A percentile compares a stretch with the other conserved stretches of the same genome.
These are phyloP conservation scores for Lachnellula occidentalis DNA, from an alignment of 2,329 filamentous ascomycete genomes.

Conservation along the genomic window DNA sequence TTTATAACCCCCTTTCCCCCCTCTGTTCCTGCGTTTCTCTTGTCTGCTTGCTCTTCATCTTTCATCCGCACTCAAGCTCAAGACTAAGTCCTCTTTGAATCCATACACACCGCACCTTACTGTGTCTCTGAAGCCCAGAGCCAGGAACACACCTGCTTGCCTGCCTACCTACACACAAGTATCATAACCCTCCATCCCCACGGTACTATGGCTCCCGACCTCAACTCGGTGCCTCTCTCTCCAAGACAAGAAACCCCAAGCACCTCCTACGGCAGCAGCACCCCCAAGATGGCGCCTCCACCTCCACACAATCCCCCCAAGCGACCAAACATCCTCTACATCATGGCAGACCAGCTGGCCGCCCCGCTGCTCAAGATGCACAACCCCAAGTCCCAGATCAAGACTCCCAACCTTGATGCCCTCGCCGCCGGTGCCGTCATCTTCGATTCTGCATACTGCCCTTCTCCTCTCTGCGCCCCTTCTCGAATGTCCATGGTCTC, in stretches of 20 bases:
- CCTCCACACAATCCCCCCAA: slow-evolving; percentile 6
- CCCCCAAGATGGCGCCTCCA: slow-evolving; percentile 19
- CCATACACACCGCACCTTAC: background rate
- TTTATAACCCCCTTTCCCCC: background rate
- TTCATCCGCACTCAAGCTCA: background rate
- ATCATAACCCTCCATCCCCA: background rate
- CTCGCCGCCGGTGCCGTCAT: slow-evolving; percentile 78
- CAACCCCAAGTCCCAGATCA: slow-evolving; percentile 81
- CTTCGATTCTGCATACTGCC: slow-evolving; percentile 92
- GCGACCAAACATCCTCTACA: slow-evolving; percentile 78
- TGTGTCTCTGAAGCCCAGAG: background rate
- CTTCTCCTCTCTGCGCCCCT: slow-evolving; percentile 85
- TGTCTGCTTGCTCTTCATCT: background rate
- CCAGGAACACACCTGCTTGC: background rate
- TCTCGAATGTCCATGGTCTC: slow-evolving; percentile 94
- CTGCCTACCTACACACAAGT: background rate
- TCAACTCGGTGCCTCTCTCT: slow-evolving; percentile 63
- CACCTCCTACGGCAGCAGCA: slow-evolving; percentile 10
- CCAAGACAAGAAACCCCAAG: slow-evolving; percentile 31
- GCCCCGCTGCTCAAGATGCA: slow-evolving; percentile 90
- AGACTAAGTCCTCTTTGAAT: background rate
- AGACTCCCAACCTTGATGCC: slow-evolving; percentile 83
- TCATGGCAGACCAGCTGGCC: slow-evolving; percentile 95
- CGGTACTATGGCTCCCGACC: slow-evolving; percentile 60
- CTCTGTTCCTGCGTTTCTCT: background rate